phyloP scores from a whole-genome alignment of 2,329 filamentous ascomycete genomes.

The Didymella sp. region DNA sequence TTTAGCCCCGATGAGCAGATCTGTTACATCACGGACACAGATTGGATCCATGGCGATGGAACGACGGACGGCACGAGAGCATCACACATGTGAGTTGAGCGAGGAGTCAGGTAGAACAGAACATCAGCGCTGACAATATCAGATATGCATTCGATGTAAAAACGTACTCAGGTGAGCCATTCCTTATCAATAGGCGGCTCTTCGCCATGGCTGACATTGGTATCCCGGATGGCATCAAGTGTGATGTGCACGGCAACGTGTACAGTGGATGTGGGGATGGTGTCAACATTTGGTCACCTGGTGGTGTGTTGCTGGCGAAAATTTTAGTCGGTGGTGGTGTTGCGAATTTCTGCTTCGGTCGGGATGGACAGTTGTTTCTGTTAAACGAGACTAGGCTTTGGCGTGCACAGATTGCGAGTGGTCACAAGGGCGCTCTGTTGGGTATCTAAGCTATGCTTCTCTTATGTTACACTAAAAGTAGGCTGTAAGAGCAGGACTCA shows the following conservation, averaged over 20 bases:
- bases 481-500: too few species aligned
- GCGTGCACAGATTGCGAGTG: conserved; percentile 20
- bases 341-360: conserved; percentile 59
- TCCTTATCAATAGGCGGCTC: conserved; percentile 27
- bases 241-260: conserved; percentile 56
- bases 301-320: conserved; percentile 53
- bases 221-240: conserved; percentile 36
- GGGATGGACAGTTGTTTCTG: conserved; percentile 55
- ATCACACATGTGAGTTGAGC: conserved; percentile 23
- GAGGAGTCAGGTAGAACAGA: too few species aligned
- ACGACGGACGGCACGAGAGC: conserved; percentile 20
- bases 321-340: conserved; percentile 45
- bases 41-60: conserved; percentile 31
- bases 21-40: conserved; percentile 54
- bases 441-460: too few species aligned
- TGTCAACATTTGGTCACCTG: conserved; percentile 57
- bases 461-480: too few species aligned
- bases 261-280: conserved; percentile 59
- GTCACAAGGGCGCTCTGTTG: conserved; percentile 23
- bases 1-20: conserved; percentile 50
- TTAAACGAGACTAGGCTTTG: conserved; percentile 50
- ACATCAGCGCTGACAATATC: background rate
- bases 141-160: conserved; percentile 35
- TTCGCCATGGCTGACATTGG: conserved; percentile 33
- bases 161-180: conserved; percentile 17